These are phyloP conservation scores for Hypsizygus marmoreus DNA, from an alignment of 768 basidiomycete genomes.

Conservation along the genomic window DNA sequence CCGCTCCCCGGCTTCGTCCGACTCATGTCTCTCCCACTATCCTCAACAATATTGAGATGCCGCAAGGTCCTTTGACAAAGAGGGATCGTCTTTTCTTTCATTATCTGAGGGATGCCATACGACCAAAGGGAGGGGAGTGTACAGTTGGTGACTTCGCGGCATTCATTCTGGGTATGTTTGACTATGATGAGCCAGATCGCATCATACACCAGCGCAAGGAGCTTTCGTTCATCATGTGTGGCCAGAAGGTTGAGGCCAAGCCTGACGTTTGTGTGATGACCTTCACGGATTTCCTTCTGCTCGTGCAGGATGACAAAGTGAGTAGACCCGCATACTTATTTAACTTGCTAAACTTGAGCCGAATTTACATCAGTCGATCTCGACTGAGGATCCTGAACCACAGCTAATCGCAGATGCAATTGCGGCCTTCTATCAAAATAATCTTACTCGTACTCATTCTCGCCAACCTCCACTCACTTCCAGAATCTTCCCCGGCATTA, in stretches of 20 bases:
- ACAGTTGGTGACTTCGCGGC: conserved; percentile 23
- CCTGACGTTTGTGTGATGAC: conserved; percentile 27
- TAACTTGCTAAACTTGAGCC: neutral
- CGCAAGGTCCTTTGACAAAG: conserved; percentile 2
- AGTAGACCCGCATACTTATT: conserved; percentile 3
- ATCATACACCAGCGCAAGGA: conserved; percentile 14
- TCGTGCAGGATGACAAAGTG: conserved; percentile 29
- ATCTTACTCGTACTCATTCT: conserved; percentile 10
- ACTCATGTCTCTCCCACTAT: conserved; percentile 1
- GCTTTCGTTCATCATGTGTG: conserved; percentile 23
- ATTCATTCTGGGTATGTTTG: conserved; percentile 20
- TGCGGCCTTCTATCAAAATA: conserved; percentile 32
- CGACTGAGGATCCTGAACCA: conserved; percentile 26
- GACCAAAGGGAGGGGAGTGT: neutral
- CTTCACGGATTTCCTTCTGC: conserved; percentile 20
- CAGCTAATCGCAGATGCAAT: conserved; percentile 33
- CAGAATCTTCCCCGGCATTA: conserved; percentile 27
- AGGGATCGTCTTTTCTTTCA: conserved; percentile 4
- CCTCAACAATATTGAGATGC: conserved; percentile 2
- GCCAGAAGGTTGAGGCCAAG: conserved; percentile 20
- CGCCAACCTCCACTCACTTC: conserved; percentile 16
- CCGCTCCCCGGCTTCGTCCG: neutral
- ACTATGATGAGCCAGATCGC: conserved; percentile 18
- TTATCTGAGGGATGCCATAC: neutral
- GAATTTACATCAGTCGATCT: neutral